phyloP scores from a whole-genome alignment of 306 rosid genomes.

The Hippophae gyantsensis region DNA sequence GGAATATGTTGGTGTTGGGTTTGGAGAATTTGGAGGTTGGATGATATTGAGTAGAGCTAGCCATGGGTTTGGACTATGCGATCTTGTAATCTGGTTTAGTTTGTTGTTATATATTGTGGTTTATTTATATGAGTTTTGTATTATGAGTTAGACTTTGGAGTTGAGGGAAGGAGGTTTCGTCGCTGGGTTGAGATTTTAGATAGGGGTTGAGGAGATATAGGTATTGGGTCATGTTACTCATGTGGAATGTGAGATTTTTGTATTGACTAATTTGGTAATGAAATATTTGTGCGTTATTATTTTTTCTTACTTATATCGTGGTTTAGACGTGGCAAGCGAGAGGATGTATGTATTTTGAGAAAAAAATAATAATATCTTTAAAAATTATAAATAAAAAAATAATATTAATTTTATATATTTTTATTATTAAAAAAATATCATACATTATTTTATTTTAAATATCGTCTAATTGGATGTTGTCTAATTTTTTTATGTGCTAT shows the following conservation, averaged over 20 bases:
- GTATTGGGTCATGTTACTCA: conserved; percentile 1
- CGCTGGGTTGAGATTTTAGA: no score
- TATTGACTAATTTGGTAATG: background rate
- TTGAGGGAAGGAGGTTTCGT: background rate
- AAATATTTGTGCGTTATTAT: no score
- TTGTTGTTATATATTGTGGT: background rate
- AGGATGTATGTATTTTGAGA: no score
- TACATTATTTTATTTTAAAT: no score
- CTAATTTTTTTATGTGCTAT: no score
- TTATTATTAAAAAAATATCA: no score
- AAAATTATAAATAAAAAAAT: no score
- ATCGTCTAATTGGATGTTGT: no score
- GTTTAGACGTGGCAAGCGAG: no score
- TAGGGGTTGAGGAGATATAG: background rate
- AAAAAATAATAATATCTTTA: no score
- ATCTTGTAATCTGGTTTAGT: background rate
- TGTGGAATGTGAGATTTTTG: background rate
- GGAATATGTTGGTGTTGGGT: conserved; percentile 6
- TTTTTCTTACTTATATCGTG: no score
- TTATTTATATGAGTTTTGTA: background rate
- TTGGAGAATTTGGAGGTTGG: conserved; percentile 43
- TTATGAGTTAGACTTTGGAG: background rate
- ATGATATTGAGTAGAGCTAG: conserved; percentile 25
- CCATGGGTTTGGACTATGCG: conserved; percentile 8
- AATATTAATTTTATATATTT: no score